These are phyloP conservation scores for Asterella californica DNA, from an alignment of 225 moss, liverwort and hornwort species.

Conservation along the genomic window DNA sequence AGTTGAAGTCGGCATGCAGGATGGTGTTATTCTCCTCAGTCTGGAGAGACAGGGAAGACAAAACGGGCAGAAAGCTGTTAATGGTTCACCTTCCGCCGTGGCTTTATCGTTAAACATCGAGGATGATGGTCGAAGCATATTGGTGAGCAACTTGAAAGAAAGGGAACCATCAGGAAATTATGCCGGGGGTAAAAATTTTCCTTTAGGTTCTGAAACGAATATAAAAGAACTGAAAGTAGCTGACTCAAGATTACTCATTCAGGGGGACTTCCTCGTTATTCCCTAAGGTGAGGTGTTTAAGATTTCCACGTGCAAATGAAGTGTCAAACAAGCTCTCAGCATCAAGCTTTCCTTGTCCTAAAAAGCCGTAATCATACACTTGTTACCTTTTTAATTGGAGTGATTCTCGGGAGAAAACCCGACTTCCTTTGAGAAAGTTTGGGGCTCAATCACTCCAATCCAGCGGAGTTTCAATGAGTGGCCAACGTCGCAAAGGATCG, in stretches of 20 bases:
- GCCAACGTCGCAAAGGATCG: no score
- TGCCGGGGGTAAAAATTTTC: conserved; percentile 2
- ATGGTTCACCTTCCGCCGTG: conserved; percentile 16
- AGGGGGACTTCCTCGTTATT: conserved; percentile 28
- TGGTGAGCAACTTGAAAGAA: conserved; percentile 17
- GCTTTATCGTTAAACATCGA: conserved; percentile 24
- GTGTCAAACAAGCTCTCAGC: neutral
- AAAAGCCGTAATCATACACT: neutral
- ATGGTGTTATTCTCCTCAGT: conserved; percentile 20
- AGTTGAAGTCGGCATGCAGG: conserved; percentile 26
- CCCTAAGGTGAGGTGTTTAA: neutral
- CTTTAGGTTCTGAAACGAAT: conserved; percentile 27
- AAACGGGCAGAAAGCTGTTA: neutral
- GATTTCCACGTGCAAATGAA: neutral
- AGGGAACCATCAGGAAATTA: conserved; percentile 10
- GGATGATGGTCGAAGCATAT: conserved; percentile 18
- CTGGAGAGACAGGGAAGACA: conserved; percentile 3
- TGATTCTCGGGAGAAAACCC: neutral
- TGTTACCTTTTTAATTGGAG: neutral
- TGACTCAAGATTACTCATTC: conserved; percentile 25
- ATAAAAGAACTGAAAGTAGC: conserved; percentile 23
- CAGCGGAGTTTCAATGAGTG: no score
- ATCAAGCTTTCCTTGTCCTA: neutral
- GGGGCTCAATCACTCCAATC: no score
- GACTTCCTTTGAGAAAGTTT: neutral